Base-by-base conservation (phyloP, 1,139 yeast genomes). In the Hemisphaericaspora subhashii region DNA sequence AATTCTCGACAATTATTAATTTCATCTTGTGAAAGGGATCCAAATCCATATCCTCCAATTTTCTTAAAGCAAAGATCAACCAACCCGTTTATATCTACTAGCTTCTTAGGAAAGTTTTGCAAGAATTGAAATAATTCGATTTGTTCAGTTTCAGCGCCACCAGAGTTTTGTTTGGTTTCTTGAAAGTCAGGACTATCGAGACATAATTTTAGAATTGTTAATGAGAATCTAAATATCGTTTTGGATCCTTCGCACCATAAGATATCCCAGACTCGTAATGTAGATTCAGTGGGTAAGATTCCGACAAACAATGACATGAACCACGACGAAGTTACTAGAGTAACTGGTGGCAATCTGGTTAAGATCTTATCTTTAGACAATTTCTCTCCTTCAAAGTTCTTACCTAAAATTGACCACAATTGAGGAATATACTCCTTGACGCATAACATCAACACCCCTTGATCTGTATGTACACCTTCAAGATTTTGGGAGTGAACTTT, bases 281-380 rank as follows among this genome's bases (percentile, higher is more conserved):
- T 84, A 0, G 95, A 81, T 56, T 92, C 98, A 13, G 87, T 79
- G 0, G 98, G 98, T 30, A 92, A 63, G 1, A 82, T 79, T 0
- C 96, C 96, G 29, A 90, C 88, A 63, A 86, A 92, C 5, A 88
- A 77, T 47, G 96, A 86, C 98, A 92, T 92, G 58, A 92, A 92
- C 98, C 98, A 92, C 35, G 96, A 83, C 0, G 97, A 90, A 0
- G 98, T 90, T 48, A 95, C 95, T 31, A 92, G 71, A 1, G 97
- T 86, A 4, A 92, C 79, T 1, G 97, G 96, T 1, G 98, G 98
- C 37, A 89, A 64, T 48, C 85, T 81, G 15, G 80, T 70, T 36
- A 90, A 68, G 39, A 85, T 83, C 40, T 66, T 68, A 54, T 83
- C 89, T 46, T 79, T 83, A 34, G 77, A 66, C 33, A 74, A 49